phyloP scores from a whole-genome alignment of 257 asterid genomes.

The Perilla frutescens region DNA sequence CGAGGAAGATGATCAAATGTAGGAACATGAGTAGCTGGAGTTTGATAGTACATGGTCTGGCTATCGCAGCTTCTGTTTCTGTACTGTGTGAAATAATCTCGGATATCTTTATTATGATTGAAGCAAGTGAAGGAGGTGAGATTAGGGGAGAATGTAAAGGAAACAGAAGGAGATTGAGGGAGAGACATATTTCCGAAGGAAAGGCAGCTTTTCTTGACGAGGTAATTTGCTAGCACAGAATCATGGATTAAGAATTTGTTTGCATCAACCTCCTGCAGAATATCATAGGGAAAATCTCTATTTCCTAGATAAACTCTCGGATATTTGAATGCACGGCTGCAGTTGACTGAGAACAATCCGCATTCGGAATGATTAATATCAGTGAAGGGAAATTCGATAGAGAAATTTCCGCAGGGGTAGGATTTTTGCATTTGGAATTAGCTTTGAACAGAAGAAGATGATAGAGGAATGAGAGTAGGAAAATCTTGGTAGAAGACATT shows the following conservation, averaged over 20 bases:
- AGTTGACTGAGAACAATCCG: conserved; percentile 44
- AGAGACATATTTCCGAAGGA: background rate
- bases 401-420: conserved; percentile 40
- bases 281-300: background rate
- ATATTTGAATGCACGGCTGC: background rate
- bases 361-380: conserved; percentile 16
- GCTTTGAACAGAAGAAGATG: conserved; percentile 22
- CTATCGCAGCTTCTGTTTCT: background rate
- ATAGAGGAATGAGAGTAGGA: conserved; percentile 17
- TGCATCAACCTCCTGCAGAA: background rate
- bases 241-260: conserved; percentile 23
- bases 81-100: background rate
- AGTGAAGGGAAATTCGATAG: conserved; percentile 44
- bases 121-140: conserved; percentile 40
- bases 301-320: conserved; percentile 32
- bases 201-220: background rate
- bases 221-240: background rate
- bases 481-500: background rate
- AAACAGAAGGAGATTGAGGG: conserved; percentile 21
- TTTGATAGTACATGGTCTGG: background rate
- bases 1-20: background rate
- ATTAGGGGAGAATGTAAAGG: conserved; percentile 33
- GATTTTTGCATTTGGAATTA: conserved; percentile 33
- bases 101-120: background rate
- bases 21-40: background rate